Base-by-base conservation (phyloP, 2,329 filamentous ascomycete genomes). In the Huntiella bhutanensis region DNA sequence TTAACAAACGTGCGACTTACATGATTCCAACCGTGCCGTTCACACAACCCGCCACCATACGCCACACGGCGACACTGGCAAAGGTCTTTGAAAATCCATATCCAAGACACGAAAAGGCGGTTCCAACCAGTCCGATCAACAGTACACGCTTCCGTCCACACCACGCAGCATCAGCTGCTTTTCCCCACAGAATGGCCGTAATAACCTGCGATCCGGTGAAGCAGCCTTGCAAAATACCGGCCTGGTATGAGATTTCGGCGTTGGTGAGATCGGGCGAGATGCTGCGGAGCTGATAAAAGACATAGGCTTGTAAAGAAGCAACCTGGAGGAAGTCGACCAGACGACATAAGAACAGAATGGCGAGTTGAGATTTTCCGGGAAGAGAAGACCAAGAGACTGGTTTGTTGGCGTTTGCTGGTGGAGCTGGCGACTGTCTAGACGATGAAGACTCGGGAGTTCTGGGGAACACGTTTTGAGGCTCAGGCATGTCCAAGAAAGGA, bases 171-270 rank as follows among this genome's bases (percentile, higher is more conserved):
- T 80, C 74, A 1, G 73, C 70, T 2, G 79, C 65, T 28, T 78
- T 68, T 0, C 81, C 81, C 81, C 81, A 85, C 50, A 80, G 64
- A 42, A 86, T 73, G 1, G 80, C 79, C 1, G 80, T 85, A 15
- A 80, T 58, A 49, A 84, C 82, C 55, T 86, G 81, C 0, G 78
- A 77, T 4, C 75, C 76, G 0, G 80, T 82, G 55, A 85, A 86
- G 19, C 75, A 73, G 12, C 75, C 80, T 47, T 80, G 76, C 19
- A 85, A 62, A 15, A 84, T 64, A 19, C 81, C 80, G 0, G 77
- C 80, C 56, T 83, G 80, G 4, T 68, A 68, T 0, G 81, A 74
- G 48, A 84, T 78, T 41, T 64, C 59, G 17, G 66, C 58, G 47
- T 72, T 67, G 12, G 68, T 64, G 11, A 71, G 58, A 0, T 68